phyloP scores from a whole-genome alignment of 805 yeast species.

The Ogataea pignaliae region DNA sequence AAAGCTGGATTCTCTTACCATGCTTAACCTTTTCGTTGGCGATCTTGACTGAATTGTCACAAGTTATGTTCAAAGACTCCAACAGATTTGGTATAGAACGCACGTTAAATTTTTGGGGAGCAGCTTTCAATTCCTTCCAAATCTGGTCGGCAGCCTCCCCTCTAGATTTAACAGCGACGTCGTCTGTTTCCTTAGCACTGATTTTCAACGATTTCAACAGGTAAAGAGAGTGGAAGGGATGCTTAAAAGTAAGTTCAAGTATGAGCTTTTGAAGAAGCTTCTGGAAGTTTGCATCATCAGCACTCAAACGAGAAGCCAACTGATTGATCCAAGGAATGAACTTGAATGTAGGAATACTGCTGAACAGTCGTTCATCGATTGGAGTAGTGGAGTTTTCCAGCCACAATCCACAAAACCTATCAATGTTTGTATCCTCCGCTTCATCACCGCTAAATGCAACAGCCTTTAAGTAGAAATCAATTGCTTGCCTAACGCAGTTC shows the following conservation, averaged over 20 bases:
- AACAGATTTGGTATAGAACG: constrained; percentile 25
- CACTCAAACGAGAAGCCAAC: constrained; percentile 62
- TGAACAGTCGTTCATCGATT: constrained; percentile 35
- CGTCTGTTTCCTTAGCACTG: constrained; percentile 30
- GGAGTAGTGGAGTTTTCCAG: constrained; percentile 42
- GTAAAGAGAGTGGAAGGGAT: constrained; percentile 74
- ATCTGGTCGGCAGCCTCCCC: constrained; percentile 49
- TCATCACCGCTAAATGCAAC: constrained; percentile 38
- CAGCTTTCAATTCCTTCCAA: constrained; percentile 35
- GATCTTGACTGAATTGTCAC: constrained; percentile 45
- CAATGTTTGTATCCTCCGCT: constrained; percentile 53
- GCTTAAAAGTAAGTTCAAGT: constrained; percentile 39
- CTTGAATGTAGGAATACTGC: constrained; percentile 49
- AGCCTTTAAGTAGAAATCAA: constrained; percentile 55
- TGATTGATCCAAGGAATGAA: constrained; percentile 82
- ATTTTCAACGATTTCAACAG: constrained; percentile 52
- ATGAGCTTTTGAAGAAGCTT: constrained; percentile 35
- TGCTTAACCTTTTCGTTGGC: constrained; percentile 45
- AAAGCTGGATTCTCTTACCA: constrained; percentile 25
- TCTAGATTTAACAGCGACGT: constrained; percentile 38
- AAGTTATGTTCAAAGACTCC: constrained; percentile 43
- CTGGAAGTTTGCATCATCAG: constrained; percentile 52
- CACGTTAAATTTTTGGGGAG: constrained; percentile 4
- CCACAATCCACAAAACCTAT: constrained; percentile 82
- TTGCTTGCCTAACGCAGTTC: constrained; percentile 42